Conservation (phyloP, 805 yeast genomes). For the Naumovozyma baii region DNA sequence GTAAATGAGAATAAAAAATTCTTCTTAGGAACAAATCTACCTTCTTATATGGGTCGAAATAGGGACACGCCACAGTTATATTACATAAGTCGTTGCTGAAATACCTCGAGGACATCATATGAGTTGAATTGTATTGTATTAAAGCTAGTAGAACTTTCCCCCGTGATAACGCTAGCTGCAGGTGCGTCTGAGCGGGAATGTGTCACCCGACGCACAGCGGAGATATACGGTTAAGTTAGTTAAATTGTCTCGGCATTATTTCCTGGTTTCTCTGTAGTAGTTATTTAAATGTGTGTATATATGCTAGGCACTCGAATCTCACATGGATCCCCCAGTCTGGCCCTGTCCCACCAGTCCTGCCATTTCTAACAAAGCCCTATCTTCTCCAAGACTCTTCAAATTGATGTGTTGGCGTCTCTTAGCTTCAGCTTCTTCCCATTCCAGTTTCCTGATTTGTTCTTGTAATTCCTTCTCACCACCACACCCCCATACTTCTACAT, state of each 20-base stretch:
- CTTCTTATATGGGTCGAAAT: too few species aligned
- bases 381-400: slow-evolving; percentile 60
- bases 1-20: too few species aligned
- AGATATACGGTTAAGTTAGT: background rate
- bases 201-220: background rate
- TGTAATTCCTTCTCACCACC: slow-evolving; percentile 71
- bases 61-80: too few species aligned
- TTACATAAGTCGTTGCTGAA: too few species aligned
- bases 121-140: too few species aligned
- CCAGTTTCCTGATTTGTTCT: slow-evolving; percentile 72
- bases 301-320: too few species aligned
- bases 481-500: slow-evolving; percentile 86
- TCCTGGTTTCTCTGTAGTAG: too few species aligned
- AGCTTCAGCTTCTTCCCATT: slow-evolving; percentile 87
- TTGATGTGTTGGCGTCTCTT: slow-evolving; percentile 66
- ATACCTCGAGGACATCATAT: too few species aligned
- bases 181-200: background rate
- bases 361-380: slow-evolving; percentile 76
- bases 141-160: too few species aligned
- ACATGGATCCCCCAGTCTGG: slow-evolving; percentile 42
- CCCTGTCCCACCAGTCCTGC: slow-evolving; percentile 52
- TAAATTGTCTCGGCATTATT: background rate
- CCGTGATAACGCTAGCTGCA: too few species aligned
- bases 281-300: too few species aligned
- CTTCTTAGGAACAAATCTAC: too few species aligned